A percentile compares a stretch with the other conserved stretches of the same genome.
phyloP scores from a whole-genome alignment of 2,329 filamentous ascomycete genomes.

The Chaetomium sp. region DNA sequence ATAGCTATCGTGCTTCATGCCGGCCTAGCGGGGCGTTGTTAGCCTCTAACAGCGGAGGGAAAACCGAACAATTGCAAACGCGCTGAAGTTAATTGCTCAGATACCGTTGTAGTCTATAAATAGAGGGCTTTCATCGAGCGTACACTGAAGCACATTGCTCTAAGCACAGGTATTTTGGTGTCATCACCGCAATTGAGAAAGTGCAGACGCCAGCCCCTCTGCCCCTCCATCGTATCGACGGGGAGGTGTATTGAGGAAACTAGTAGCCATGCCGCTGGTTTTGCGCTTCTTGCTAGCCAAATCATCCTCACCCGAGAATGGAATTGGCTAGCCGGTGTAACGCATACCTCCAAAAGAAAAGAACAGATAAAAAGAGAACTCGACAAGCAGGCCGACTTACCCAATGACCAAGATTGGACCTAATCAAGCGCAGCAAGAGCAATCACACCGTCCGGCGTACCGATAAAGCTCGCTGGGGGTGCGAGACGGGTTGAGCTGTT shows the following conservation, averaged over 20 bases:
- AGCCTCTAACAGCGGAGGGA: conserved; percentile 13
- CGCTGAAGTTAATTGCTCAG: conserved; percentile 59
- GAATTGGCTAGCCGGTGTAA: not conserved
- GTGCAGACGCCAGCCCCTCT: not conserved
- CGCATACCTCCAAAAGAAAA: not conserved
- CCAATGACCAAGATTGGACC: conserved; percentile 20
- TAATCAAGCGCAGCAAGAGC: conserved; percentile 14
- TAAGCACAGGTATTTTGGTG: conserved; percentile 55
- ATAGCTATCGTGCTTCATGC: conserved; percentile 51
- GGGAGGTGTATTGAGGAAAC: not conserved
- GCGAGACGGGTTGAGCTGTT: not conserved
- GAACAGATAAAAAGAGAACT: conserved; percentile 1
- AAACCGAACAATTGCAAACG: conserved; percentile 5
- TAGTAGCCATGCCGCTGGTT: not conserved
- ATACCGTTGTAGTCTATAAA: conserved; percentile 97
- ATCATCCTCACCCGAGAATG: not conserved
- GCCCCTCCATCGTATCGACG: conserved; percentile 3
- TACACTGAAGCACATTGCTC: conserved; percentile 59
- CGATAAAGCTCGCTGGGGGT: conserved; percentile 9
- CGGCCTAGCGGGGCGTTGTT: conserved; percentile 42
- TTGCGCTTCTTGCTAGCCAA: not conserved
- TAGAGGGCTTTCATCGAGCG: conserved; percentile 63
- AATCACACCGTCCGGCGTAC: conserved; percentile 28
- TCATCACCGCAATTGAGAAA: conserved; percentile 59
- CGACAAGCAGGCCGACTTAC: conserved; percentile 32